phyloP scores from a whole-genome alignment of 1,139 yeast genomes.

The Pichia terricola region DNA sequence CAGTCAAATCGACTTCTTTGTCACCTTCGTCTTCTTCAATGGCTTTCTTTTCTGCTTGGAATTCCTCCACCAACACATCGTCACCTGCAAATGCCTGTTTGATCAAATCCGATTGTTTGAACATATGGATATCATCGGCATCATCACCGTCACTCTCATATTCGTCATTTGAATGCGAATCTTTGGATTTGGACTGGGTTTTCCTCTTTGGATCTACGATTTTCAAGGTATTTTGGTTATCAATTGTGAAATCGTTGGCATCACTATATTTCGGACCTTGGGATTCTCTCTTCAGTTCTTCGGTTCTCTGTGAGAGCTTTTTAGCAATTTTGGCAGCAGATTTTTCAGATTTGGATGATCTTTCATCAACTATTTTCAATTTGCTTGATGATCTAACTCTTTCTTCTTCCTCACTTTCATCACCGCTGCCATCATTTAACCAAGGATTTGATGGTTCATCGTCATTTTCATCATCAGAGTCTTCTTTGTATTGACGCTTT shows the following conservation, averaged over 20 bases:
- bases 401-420: constrained; percentile 17
- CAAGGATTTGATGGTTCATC: constrained; percentile 33
- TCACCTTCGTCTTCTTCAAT: constrained; percentile 77
- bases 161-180: constrained; percentile 22
- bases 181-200: background rate
- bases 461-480: constrained; percentile 15
- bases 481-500: constrained; percentile 1
- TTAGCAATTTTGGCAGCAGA: constrained; percentile 43
- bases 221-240: constrained; percentile 35
- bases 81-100: constrained; percentile 96
- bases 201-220: constrained; percentile 18
- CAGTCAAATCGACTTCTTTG: constrained; percentile 69
- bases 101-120: constrained; percentile 70
- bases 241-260: constrained; percentile 35
- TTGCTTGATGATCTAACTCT: constrained; percentile 33
- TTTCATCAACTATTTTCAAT: constrained; percentile 45
- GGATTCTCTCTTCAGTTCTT: constrained; percentile 22
- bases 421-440: constrained; percentile 23
- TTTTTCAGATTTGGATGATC: constrained; percentile 41
- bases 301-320: constrained; percentile 25
- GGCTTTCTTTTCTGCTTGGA: constrained; percentile 61
- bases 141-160: constrained; percentile 28
- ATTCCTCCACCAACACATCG: constrained; percentile 63
- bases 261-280: constrained; percentile 22
- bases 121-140: constrained; percentile 34